Percentiles rank a stretch among this genome's conserved stretches.
phyloP scores from a whole-genome alignment of 108 stramenopile species.

The Nitzschia sp. region DNA sequence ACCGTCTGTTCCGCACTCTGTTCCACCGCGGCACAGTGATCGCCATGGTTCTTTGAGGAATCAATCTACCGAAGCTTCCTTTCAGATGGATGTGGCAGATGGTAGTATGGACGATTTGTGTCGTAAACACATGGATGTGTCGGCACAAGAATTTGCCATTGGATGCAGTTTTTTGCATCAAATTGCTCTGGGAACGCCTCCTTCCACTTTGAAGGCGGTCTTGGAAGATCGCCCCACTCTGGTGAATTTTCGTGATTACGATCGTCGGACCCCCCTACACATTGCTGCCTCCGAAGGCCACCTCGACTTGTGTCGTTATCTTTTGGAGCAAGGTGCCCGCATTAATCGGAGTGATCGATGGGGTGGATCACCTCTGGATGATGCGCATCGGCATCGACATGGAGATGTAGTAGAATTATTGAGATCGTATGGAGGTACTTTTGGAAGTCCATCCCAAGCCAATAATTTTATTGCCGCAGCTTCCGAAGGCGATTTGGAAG shows the following conservation, averaged over 20 bases:
- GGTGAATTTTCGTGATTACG: conserved; percentile 39
- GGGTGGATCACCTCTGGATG: conserved; percentile 75
- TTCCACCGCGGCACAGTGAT: background rate
- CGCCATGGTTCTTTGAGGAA: background rate
- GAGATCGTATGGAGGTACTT: conserved; percentile 43
- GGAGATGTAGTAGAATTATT: conserved; percentile 53
- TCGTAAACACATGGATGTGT: conserved; percentile 60
- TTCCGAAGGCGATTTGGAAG: conserved; percentile 67
- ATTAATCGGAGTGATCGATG: conserved; percentile 73
- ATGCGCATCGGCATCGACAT: conserved; percentile 71
- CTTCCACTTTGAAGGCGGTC: conserved; percentile 10
- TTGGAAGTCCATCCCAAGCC: conserved; percentile 59
- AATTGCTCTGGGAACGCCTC: conserved; percentile 52
- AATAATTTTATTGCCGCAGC: conserved; percentile 66
- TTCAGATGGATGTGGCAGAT: background rate
- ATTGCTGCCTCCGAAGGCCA: conserved; percentile 70
- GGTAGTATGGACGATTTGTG: conserved; percentile 51
- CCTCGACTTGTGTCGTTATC: conserved; percentile 48
- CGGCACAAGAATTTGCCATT: conserved; percentile 62
- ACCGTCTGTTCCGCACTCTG: background rate
- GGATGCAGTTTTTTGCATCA: conserved; percentile 70
- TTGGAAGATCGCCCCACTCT: conserved; percentile 12
- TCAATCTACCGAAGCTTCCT: background rate
- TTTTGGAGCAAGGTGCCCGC: conserved; percentile 48
- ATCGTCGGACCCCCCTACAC: conserved; percentile 83